Evolutionary conservation across 768 basidiomycete genomes (phyloP), one percentile per base, ranked within the genome.

Genomic region (Trametes cubensis): DNA sequence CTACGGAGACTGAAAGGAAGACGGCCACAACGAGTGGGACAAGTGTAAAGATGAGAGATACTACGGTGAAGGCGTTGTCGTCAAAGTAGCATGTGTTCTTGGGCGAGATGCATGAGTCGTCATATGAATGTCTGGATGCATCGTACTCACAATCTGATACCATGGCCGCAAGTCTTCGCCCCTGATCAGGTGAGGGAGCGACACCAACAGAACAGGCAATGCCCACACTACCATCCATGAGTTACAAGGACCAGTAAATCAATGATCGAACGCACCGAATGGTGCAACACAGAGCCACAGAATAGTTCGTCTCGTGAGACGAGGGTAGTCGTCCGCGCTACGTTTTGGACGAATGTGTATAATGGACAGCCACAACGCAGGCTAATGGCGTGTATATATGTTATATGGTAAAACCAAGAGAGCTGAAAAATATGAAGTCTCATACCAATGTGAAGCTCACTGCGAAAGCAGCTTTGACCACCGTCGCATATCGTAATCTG

Each of bases 381-480:
- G 69, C 69, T 70, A n/a, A n/a, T 21, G 17, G 6, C 49, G 40
- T 39, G 23, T 47, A 47, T 47, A 11, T 4, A 8, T 15, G 6
- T 14, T 13, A 49, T 17, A n/a, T n/a, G n/a, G 26, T 15, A 18
- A 10, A 46, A 20, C 42, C n/a, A n/a, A 18, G 17, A 10, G 6
- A 6, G 17, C 5, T 6, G 14, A 26, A 18, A 2, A 30, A 28
- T 45, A 23, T 21, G 4, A 14, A 38, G 1, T 2, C 8, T 41
- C 63, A 20, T 14, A 70, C 69, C 56, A 68, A 21, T 2, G 66
- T 68, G 60, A 70, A 70, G 65, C 65, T 68, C 54, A 70, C 63
- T 5, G 63, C 54, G 49, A 68, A 70, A 0, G 69, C 66, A 7
- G 69, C 62, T 46, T 66, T 70, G 15, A 61, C 65, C 21, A 70